Base-by-base conservation (phyloP, 768 basidiomycete species). In the Peribolospora baueri region DNA sequence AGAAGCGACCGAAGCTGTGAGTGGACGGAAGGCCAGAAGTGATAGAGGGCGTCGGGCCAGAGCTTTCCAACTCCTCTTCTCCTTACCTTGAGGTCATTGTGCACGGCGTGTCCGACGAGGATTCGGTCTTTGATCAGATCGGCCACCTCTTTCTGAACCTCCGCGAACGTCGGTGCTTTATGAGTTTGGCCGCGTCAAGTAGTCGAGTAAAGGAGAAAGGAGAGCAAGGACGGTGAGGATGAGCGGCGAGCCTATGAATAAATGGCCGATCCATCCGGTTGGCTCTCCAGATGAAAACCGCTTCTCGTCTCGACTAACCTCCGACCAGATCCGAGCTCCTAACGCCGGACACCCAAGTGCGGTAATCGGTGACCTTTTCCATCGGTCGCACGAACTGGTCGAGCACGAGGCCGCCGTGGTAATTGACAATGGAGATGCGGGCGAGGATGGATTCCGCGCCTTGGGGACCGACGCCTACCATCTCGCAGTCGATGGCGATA, bases 391-490 rank as follows among this genome's bases (percentile, higher is more conserved):
- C 91, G 60, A 85, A 88, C 51, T 75, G 81, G 62, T 95, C 90
- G 59, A 93, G 65, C 46, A 81, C 70, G 38, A 83, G 72, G 1
- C 73, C 77, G 0, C 91, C 91, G 57, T 84, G 71, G 64, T 78
- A 91, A 67, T 95, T 91, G 55, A 95, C 86, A 46, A 93, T 65
- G 52, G 82, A 84, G 59, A 91, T 83, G 41, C 90, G 79, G 2
- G 87, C 90, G 10, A 93, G 74, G 0, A 81, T 80, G 0, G 83
- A 86, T 65, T 91, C 85, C 3, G 67, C 68, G 25, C 84, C 85
- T 42, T 79, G 73, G n/a, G 77, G 73, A 0, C 87, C 87, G n/a
- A 91, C 75, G 4, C 88, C 88, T 8, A 97, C 90, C 87, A 97
- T 93, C 68, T 97, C 91, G 62, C 91, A 97, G 67, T 98, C 91